Evolutionary conservation across 306 rosid genomes (phyloP), one percentile per base, ranked within the genome.

Genomic region (Ochetophila trinervis): DNA sequence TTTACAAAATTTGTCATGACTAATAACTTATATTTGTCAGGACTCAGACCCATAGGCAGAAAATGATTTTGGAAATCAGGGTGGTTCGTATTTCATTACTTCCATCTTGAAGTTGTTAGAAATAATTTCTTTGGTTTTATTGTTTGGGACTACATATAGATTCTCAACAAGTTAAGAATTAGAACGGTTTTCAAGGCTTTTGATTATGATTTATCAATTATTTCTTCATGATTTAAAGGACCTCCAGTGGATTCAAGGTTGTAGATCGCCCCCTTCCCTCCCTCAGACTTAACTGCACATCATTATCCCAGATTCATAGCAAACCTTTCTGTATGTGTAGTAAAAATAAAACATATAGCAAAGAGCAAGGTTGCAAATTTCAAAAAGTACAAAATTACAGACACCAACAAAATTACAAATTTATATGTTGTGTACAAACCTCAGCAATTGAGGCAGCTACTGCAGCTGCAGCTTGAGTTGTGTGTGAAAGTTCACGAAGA

Each of bases 401-500:
- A 24, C 14, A 52, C 21, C 8, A 3, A 13, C 70, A 65, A 32
- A 53, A 52, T 19, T 13, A 17, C 59, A 50, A 61, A 32, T 17
- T 40, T 19, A 40, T 24, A 57, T 59, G 19, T 65, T 47, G 73
- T 7, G 57, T 65, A 35, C 77, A 65, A 72, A 79, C 96, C 85
- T 89, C 94, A 5, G 94, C 96, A 61, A 87, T 85, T 53, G 96
- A 89, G 66, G 96, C 79, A 79, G 94, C 86, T 61, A 77, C 63
- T 59, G 94, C 91, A 53, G 96, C 94, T 66, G 94, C 96, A 63
- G 93, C 91, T 79, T 87, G 96, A 79, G 91, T 89, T 77, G 74
- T 79, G 67, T 85, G 91, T 35, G 96, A 89, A 53, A 89, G 89
- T 74, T 87, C 96, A 56, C 94, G 89, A 69, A 89, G 74, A 73